Percentiles rank a stretch among this genome's conserved stretches.
Evolutionary conservation across 495 filamentous ascomycete species (phyloP).

Genomic region (Darksidea phi): DNA sequence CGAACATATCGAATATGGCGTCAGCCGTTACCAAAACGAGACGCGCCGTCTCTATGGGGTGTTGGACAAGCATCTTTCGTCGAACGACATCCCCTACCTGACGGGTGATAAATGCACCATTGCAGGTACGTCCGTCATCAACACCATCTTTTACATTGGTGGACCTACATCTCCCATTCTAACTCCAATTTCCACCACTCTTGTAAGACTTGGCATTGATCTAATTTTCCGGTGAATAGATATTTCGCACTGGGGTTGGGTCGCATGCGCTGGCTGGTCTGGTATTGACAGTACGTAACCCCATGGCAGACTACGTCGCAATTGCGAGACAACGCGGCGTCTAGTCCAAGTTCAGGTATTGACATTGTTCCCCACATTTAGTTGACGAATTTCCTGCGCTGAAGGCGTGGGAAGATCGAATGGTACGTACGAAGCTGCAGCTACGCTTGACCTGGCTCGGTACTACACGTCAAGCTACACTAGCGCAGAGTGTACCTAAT

Average conservation of each 20-base stretch:
- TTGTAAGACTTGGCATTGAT: no score
- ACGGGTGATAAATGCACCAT: slow-evolving; percentile 79
- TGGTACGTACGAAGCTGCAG: slow-evolving; percentile 40
- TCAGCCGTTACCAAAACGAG: slow-evolving; percentile 80
- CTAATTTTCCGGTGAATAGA: slow-evolving; percentile 46
- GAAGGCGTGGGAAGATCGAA: slow-evolving; percentile 63
- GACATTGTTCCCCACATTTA: no score
- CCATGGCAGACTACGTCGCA: no score
- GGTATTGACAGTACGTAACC: slow-evolving; percentile 55
- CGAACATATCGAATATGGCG: slow-evolving; percentile 81
- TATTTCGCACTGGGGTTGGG: slow-evolving; percentile 75
- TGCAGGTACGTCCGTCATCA: slow-evolving; percentile 45
- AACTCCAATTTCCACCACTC: no score
- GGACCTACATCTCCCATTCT: neutral
- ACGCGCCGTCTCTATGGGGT: slow-evolving; percentile 77
- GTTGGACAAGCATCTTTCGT: slow-evolving; percentile 68
- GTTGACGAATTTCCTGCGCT: slow-evolving; percentile 71
- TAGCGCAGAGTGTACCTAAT: no score
- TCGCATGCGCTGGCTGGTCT: slow-evolving; percentile 57
- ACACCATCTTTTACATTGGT: neutral
- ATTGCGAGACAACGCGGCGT: no score
- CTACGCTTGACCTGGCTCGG: no score
- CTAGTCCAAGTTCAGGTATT: no score
- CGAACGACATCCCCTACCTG: slow-evolving; percentile 55
- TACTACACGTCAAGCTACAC: no score